A percentile compares a stretch with the other conserved stretches of the same genome.
Conservation (phyloP, 1,284 basidiomycete species). For the Pascua sp. region DNA sequence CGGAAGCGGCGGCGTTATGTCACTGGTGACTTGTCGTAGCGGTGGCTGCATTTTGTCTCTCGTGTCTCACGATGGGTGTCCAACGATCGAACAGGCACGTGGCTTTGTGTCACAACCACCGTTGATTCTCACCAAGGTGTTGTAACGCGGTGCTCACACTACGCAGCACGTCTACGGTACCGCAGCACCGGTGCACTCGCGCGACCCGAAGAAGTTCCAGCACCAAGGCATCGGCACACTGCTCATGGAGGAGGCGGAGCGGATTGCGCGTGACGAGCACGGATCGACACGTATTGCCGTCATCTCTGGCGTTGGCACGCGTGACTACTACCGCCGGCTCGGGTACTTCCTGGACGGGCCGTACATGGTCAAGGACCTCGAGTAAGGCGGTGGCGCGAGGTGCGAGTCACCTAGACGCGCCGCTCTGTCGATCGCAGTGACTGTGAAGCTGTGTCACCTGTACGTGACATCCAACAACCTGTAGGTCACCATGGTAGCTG, state of each 20-base stretch:
- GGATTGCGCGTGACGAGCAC: conserved; percentile 97
- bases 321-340: conserved; percentile 88
- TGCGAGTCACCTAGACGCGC: too few species aligned
- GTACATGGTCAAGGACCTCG: conserved; percentile 81
- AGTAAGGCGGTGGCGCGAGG: background rate
- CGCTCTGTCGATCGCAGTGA: background rate
- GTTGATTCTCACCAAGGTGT: too few species aligned
- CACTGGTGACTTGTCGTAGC: too few species aligned
- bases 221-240: conserved; percentile 97
- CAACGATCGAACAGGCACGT: too few species aligned
- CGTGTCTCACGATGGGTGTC: too few species aligned
- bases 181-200: conserved; percentile 91
- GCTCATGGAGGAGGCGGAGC: conserved; percentile 98
- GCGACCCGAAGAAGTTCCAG: conserved; percentile 97
- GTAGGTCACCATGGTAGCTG: too few species aligned
- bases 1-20: too few species aligned
- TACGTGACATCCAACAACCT: background rate
- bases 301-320: conserved; percentile 90
- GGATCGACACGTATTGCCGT: conserved; percentile 81
- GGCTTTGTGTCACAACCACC: too few species aligned
- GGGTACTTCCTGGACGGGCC: conserved; percentile 94
- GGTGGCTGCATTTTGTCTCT: too few species aligned
- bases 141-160: too few species aligned
- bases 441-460: background rate
- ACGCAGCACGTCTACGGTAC: conserved; percentile 90